Conservation (phyloP, 225 moss, liverwort and hornwort species). For the Asterella californica region DNA sequence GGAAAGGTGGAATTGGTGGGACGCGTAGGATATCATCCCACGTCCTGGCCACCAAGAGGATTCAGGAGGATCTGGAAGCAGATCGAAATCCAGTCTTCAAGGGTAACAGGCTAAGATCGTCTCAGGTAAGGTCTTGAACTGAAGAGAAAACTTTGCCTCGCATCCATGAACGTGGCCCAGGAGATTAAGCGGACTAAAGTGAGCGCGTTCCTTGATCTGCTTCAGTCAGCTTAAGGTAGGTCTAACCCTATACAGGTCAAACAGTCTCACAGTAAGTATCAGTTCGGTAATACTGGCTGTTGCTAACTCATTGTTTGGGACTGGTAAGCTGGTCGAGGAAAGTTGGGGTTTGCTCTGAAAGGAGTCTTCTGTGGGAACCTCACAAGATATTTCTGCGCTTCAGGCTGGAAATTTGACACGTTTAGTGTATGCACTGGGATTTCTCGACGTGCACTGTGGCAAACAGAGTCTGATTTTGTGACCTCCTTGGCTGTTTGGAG, state of each 20-base stretch:
- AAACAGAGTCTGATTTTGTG: not conserved
- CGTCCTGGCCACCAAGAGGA: too few relatives aligned
- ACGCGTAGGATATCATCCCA: too few relatives aligned
- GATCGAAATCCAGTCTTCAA: too few relatives aligned
- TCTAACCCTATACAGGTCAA: not conserved
- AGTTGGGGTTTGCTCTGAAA: not conserved
- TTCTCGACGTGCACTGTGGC: not conserved
- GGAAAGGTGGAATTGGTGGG: too few relatives aligned
- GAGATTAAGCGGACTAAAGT: not conserved
- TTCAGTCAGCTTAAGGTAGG: too few relatives aligned
- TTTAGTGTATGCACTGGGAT: not conserved
- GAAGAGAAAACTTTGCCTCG: too few relatives aligned
- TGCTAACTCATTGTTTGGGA: not conserved
- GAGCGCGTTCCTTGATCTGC: too few relatives aligned
- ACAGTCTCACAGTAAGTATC: not conserved
- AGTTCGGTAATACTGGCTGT: not conserved
- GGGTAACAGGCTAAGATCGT: not conserved
- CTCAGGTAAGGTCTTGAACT: not conserved
- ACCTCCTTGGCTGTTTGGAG: not conserved
- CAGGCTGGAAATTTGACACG: not conserved
- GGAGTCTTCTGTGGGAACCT: not conserved
- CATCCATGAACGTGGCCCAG: not conserved
- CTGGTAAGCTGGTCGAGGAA: not conserved
- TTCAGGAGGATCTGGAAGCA: too few relatives aligned
- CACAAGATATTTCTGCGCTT: not conserved